Base-by-base conservation (phyloP, 1,139 yeast species). In the Yamadazyma atmosphaerica region DNA sequence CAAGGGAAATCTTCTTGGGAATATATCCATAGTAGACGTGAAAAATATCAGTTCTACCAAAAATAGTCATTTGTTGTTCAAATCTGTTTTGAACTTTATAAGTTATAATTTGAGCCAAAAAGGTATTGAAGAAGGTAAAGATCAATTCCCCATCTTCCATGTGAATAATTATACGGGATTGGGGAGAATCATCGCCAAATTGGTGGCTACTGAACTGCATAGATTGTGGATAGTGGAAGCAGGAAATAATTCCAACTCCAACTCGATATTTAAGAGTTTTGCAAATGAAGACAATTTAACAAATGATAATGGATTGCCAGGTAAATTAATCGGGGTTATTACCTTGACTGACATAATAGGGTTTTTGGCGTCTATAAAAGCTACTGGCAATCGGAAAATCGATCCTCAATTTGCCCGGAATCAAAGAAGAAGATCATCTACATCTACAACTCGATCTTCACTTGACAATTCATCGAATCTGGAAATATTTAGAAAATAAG, bases 121-220 rank as follows among this genome's bases (percentile, higher is more conserved):
- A 55, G 98, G 98, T 12, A 74, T 92, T 24, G 95, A 84, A 55
- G 92, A 89, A 56, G 96, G 96, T 39, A 89, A 90, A 63, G 98
- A 92, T 66, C 90, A 94, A 34, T 90, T 83, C 72, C 98, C 98
- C 12, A 90, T 92, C 35, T 92, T 92, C 75, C 96, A 90, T 60
- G 96, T 90, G 23, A 84, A 86, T 47, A 77, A 80, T 44, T 76
- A 77, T 34, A 81, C 94, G 11, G 83, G 94, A 0, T 74, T 92
- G 36, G 95, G 90, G 19, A 78, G 96, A 58, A 89, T 94, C 9
- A 77, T 92, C 53, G 98, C 98, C 34, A 92, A 92, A 62, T 72
- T 92, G 51, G 97, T 92, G 19, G 98, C 98, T 9, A 92, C 98
- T 4, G 84, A 83, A 60, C 80, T 96, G 11, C 98, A 92, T 64